Evolutionary conservation across 768 basidiomycete genomes (phyloP), one percentile per base, ranked within the genome.

Genomic region (Amanita muscaria): DNA sequence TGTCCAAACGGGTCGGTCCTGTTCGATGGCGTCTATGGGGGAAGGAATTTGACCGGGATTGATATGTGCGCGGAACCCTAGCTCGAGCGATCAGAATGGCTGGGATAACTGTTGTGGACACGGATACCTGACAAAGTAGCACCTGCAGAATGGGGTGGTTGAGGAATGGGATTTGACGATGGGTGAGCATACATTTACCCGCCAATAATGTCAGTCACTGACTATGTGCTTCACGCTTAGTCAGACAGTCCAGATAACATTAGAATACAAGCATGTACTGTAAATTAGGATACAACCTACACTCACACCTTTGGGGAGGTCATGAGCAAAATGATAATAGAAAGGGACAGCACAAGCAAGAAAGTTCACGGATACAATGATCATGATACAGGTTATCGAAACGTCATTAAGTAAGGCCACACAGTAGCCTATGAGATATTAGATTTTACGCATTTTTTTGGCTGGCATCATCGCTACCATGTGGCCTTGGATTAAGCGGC

Each of bases 41-140:
- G 91, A 93, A n/a, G 96, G 96, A 22, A 98, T 81, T 57, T 94
- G 91, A 53, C 66, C 74, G 5, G 86, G 80, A 59, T 97, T 88
- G 53, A 99, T 89, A 46, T 81, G 78, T 36, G 83, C 73, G 31
- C 87, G 77, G 44, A 88, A 72, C 46, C 90, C 89, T 85, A 53
- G 30, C 29, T 7, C 40, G 52, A 46, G 21, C 29, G 11, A 49
- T 42, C 18, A 10, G 22, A 44, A 45, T 52, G 31, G n/a, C 15
- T 38, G 23, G 22, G 19, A 19, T n/a, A n/a, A n/a, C n/a, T n/a
- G n/a, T n/a, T n/a, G n/a, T n/a, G n/a, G n/a, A n/a, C n/a, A n/a
- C n/a, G 16, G 31, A 34, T 24, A 47, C 46, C 46, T 47, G 39
- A 24, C 15, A 47, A n/a, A n/a, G 19, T 29, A 3, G 22, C 30